These are phyloP conservation scores for Symmetrospora coprosmae DNA, from an alignment of 768 basidiomycete species.

Conservation along the genomic window DNA sequence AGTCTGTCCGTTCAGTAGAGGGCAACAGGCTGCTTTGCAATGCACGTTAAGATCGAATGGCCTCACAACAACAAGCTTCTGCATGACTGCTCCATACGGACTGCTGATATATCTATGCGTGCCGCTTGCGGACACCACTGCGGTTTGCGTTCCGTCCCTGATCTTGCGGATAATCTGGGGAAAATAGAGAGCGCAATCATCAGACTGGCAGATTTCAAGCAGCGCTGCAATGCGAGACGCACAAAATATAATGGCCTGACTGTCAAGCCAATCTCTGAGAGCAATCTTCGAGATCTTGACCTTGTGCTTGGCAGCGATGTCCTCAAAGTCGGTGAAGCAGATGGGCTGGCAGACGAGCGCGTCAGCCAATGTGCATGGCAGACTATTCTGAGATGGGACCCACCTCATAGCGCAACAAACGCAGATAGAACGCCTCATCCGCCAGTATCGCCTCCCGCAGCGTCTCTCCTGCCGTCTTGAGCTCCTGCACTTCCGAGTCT, in stretches of 20 bases:
- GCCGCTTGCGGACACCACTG: no score
- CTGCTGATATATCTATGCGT: no score
- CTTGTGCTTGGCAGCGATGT: not conserved
- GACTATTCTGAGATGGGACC: conserved; percentile 20
- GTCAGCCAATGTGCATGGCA: not conserved
- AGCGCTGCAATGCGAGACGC: no score
- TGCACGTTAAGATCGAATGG: no score
- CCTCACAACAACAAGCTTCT: no score
- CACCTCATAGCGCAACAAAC: conserved; percentile 56
- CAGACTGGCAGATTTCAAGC: no score
- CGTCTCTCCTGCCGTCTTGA: conserved; percentile 13
- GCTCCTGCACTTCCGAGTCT: conserved; percentile 11
- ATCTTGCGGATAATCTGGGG: no score
- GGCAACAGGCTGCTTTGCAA: no score
- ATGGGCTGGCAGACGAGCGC: conserved; percentile 1
- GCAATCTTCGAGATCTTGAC: conserved; percentile 17
- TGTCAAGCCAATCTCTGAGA: conserved; percentile 14
- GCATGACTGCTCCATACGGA: no score
- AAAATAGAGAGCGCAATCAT: no score
- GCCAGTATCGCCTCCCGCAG: conserved; percentile 21
- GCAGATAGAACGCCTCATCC: conserved; percentile 44
- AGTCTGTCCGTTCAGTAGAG: no score
- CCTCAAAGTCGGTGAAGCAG: conserved; percentile 11
- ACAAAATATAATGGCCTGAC: conserved; percentile 15
- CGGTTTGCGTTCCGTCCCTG: no score